Conservation (phyloP, 495 filamentous ascomycete species). For the Hyaloscypha variabilis region DNA sequence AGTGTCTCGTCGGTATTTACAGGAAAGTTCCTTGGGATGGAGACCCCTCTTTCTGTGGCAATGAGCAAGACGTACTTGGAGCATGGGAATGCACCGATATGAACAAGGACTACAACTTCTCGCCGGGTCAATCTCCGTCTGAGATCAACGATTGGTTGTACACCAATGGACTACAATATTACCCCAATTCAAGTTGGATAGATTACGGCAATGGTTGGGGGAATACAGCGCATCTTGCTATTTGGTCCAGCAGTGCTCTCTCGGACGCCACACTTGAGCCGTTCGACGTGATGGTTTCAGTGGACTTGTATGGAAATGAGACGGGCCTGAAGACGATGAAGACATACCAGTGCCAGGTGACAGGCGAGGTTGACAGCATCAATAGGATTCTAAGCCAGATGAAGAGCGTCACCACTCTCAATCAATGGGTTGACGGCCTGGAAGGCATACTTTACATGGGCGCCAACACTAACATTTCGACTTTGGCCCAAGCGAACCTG, state of each 20-base stretch:
- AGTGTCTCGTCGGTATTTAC: neutral
- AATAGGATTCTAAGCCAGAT: slow-evolving; percentile 2
- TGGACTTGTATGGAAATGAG: neutral
- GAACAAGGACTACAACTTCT: neutral
- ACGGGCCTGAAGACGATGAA: neutral
- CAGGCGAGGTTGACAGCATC: neutral
- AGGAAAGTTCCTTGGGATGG: neutral
- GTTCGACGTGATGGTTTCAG: slow-evolving; percentile 4
- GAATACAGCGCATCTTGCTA: neutral
- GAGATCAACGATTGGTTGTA: neutral
- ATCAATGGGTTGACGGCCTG: neutral
- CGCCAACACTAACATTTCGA: neutral
- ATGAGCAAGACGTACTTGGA: slow-evolving; percentile 4
- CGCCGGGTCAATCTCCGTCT: neutral
- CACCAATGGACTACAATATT: neutral
- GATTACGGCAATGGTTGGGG: neutral
- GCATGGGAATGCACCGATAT: neutral
- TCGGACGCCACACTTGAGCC: neutral
- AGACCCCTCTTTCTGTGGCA: neutral
- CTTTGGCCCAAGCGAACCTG: neutral
- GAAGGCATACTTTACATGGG: slow-evolving; percentile 1
- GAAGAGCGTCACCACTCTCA: neutral
- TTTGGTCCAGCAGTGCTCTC: slow-evolving; percentile 7
- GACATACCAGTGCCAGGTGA: slow-evolving; percentile 7
- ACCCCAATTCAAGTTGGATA: neutral